Base-by-base conservation (phyloP, 2,329 filamentous ascomycete genomes). In the Clonostachys sp. region DNA sequence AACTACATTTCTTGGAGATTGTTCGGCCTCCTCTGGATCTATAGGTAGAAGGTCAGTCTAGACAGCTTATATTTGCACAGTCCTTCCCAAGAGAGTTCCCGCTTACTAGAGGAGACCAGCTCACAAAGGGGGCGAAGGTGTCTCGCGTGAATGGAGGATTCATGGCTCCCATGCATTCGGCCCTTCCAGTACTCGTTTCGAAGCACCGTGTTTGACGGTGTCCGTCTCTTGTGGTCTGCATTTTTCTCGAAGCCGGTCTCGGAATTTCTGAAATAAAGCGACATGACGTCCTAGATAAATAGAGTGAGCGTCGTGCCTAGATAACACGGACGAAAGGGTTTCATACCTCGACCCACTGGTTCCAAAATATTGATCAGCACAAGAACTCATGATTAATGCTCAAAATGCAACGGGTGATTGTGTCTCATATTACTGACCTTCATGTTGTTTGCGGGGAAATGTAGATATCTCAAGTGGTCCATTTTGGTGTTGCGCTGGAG, bases 61-160 rank as follows among this genome's bases (percentile, higher is more conserved):
- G 41, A 24, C 7, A 30, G 24, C 24, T 30, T 30, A 10, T 30
- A 10, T 30, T 30, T 30, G 24, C 41, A 18, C n/a, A 13, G 18
- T 24, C 41, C 17, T 42, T 7, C 6, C n/a, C n/a, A 3, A 24
- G 1, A 13, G 20, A 17, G 8, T 16, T 10, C 12, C 38, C 33
- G 46, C 50, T 42, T 48, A 64, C 62, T 47, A 5, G 59, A 55
- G 3, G 63, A 62, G 2, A 69, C 53, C 1, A 51, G 54, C 36
- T 59, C 57, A 18, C 64, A 69, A 1, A 68, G 51, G 0, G 66
- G 59, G 2, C 61, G 52, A 61, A 71, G 58, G 16, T 70, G 62
- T 12, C 66, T 59, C 1, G 66, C 58, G 36, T 70, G 65, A 0
- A 65, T 55, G 56, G 49, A 2, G 44, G 45, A 8, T 51, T 46